These are phyloP conservation scores for Gremmenia infestans DNA, from an alignment of 2,329 filamentous ascomycete species.

Conservation along the genomic window DNA sequence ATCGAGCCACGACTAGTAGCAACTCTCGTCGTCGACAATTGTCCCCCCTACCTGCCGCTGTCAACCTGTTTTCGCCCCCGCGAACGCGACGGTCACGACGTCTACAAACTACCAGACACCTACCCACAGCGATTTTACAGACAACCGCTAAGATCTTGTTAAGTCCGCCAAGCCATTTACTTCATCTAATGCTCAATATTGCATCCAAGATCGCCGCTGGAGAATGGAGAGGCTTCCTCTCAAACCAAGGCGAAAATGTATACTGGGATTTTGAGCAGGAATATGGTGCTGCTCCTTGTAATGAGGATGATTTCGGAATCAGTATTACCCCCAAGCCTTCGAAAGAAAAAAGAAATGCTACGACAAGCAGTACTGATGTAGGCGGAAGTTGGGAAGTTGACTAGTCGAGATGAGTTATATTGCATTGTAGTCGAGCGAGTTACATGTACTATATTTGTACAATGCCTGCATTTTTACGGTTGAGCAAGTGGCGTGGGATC, in stretches of 20 bases:
- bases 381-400: conserved; percentile 23
- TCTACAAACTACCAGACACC: conserved; percentile 43
- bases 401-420: conserved; percentile 1
- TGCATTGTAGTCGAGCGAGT: background rate
- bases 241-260: conserved; percentile 50
- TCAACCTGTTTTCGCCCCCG: conserved; percentile 56
- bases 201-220: conserved; percentile 67
- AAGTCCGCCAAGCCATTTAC: conserved; percentile 73
- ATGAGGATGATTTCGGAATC: conserved; percentile 54
- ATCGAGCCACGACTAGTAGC: conserved; percentile 49
- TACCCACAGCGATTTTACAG: conserved; percentile 63
- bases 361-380: background rate
- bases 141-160: conserved; percentile 75
- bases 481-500: background rate
- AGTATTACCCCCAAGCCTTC: conserved; percentile 10
- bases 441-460: conserved; percentile 2
- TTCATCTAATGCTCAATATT: conserved; percentile 75
- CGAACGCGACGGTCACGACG: conserved; percentile 36
- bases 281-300: conserved; percentile 48
- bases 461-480: background rate
- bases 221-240: conserved; percentile 55
- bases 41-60: conserved; percentile 63
- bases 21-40: conserved; percentile 52
- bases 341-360: background rate
- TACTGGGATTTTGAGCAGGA: conserved; percentile 51